These are phyloP conservation scores for Diutina ranongensis DNA, from an alignment of 1,139 yeast genomes.

Conservation along the genomic window DNA sequence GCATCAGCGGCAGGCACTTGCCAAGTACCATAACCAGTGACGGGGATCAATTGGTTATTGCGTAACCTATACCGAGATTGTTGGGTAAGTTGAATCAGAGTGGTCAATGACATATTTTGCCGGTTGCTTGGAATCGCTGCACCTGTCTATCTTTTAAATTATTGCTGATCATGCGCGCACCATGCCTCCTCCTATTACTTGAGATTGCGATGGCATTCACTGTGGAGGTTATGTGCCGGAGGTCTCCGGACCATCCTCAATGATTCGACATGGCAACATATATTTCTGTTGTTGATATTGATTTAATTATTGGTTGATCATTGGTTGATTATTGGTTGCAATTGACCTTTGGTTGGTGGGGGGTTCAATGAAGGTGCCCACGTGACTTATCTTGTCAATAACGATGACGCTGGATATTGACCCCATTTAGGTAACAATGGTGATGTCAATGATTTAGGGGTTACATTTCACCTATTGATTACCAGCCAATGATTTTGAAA, in stretches of 20 bases:
- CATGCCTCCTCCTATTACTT: not conserved
- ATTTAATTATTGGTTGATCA: too few species aligned
- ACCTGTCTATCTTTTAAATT: not conserved
- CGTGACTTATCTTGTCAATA: too few species aligned
- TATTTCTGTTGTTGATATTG: too few species aligned
- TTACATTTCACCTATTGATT: too few species aligned
- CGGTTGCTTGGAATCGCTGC: not conserved
- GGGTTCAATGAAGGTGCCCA: too few species aligned
- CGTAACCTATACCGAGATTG: slow-evolving; percentile 17
- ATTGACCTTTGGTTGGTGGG: too few species aligned
- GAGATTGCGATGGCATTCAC: not conserved
- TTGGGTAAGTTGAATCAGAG: slow-evolving; percentile 10
- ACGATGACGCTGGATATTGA: too few species aligned
- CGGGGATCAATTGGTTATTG: slow-evolving; percentile 35
- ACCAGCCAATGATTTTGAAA: too few species aligned
- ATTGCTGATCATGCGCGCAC: not conserved
- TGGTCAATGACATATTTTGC: slow-evolving; percentile 7
- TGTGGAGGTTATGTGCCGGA: not conserved
- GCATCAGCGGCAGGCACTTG: slow-evolving; percentile 29
- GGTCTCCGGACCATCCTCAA: not conserved
- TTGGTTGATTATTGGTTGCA: too few species aligned
- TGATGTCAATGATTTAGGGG: too few species aligned
- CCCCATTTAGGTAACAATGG: too few species aligned
- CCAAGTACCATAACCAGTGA: slow-evolving; percentile 50
- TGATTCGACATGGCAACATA: not conserved